A percentile compares a stretch with the other conserved stretches of the same genome.
These are phyloP conservation scores for Aegilops bicornis DNA, from an alignment of 176 grass and related monocot genomes.

Conservation along the genomic window DNA sequence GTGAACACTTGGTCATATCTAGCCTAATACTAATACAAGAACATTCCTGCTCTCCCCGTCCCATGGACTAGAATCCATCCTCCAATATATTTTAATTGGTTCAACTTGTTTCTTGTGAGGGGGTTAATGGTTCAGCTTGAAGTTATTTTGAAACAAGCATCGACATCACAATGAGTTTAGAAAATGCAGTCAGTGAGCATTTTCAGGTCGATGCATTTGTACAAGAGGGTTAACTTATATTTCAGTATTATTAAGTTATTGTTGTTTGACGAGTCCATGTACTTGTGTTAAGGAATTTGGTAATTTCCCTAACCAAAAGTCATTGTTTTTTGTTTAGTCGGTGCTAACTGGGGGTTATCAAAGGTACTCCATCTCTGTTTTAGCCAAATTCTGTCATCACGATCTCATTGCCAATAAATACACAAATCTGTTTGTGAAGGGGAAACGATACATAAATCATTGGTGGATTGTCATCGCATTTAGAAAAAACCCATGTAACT, in stretches of 20 bases:
- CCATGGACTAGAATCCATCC: conserved; percentile 24
- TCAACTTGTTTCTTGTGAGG: neutral
- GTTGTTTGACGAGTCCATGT: no score
- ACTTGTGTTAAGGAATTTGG: neutral
- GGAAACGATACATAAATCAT: no score
- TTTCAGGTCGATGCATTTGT: conserved; percentile 6
- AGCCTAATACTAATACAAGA: neutral
- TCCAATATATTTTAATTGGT: neutral
- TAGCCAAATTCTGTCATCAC: neutral
- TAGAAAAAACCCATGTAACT: no score
- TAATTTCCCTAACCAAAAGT: neutral
- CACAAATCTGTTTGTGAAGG: neutral
- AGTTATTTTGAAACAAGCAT: neutral
- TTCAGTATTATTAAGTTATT: neutral
- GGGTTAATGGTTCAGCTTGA: neutral
- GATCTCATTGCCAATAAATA: neutral
- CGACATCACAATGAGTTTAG: neutral
- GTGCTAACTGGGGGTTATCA: no score
- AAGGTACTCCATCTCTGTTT: neutral
- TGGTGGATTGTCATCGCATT: no score
- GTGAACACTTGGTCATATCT: conserved; percentile 14
- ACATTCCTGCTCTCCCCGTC: conserved; percentile 31
- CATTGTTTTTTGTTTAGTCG: neutral
- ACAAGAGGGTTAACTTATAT: neutral
- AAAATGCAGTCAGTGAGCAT: neutral